phyloP scores from a whole-genome alignment of 1,284 basidiomycete genomes.

The Naganishia albida region DNA sequence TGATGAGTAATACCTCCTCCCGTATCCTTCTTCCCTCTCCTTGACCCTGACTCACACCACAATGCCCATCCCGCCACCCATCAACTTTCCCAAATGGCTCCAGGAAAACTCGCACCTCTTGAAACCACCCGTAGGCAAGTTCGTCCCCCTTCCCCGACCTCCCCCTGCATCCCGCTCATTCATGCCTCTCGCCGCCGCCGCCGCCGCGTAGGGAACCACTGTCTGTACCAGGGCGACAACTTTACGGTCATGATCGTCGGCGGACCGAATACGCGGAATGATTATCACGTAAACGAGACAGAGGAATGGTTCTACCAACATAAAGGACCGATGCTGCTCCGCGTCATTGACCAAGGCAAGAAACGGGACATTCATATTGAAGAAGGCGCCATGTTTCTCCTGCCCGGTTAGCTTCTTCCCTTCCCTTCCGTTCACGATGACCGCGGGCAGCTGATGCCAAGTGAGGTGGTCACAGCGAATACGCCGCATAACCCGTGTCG shows the following conservation, averaged over 20 bases:
- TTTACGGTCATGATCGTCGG: constrained; percentile 90
- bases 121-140: constrained; percentile 74
- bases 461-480: constrained; percentile 63
- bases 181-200: constrained; percentile 29
- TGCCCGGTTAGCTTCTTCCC: constrained; percentile 81
- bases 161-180: background rate
- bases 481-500: constrained; percentile 94
- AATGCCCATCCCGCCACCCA: constrained; percentile 54
- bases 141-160: too few species aligned
- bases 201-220: constrained; percentile 66
- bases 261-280: constrained; percentile 85
- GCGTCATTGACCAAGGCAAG: constrained; percentile 80
- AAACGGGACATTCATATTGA: constrained; percentile 86
- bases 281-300: constrained; percentile 91
- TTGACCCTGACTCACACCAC: background rate
- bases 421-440: background rate
- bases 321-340: constrained; percentile 84
- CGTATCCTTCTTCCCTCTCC: background rate
- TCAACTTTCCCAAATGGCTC: constrained; percentile 86
- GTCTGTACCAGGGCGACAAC: constrained; percentile 78
- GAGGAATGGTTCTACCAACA: constrained; percentile 99
- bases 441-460: background rate
- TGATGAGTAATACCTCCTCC: constrained; percentile 5
- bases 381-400: constrained; percentile 94
- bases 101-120: constrained; percentile 73